Conservation (phyloP, 192 early-diverging fungal species). For the Entomortierella parvispora region DNA sequence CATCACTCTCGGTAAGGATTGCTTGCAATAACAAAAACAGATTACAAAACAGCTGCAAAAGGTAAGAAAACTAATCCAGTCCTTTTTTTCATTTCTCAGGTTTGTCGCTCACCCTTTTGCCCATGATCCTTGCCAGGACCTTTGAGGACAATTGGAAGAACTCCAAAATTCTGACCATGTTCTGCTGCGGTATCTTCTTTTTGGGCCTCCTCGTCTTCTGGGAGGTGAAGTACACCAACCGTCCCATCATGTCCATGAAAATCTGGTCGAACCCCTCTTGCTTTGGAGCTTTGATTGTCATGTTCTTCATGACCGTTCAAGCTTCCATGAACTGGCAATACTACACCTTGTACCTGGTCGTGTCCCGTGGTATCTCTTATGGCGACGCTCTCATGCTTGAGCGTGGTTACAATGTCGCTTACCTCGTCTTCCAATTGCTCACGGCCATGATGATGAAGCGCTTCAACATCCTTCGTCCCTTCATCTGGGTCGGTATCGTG, state of each 20-base stretch:
- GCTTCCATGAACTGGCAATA: constrained; percentile 49
- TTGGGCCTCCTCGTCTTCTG: constrained; percentile 23
- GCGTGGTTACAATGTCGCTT: constrained; percentile 42
- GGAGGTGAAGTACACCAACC: constrained; percentile 31
- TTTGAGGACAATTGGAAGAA: constrained; percentile 42
- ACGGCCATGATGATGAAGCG: constrained; percentile 30
- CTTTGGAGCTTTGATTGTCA: constrained; percentile 40
- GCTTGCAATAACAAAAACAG: too few relatives aligned
- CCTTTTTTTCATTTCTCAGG: too few relatives aligned
- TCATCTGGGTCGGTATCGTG: constrained; percentile 45
- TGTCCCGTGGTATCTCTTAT: constrained; percentile 27
- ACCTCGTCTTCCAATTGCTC: constrained; percentile 31
- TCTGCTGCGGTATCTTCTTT: constrained; percentile 21
- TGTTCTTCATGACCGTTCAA: constrained; percentile 46
- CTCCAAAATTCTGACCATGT: constrained; percentile 33
- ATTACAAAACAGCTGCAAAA: too few relatives aligned
- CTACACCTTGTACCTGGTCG: constrained; percentile 31
- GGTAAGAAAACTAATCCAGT: too few relatives aligned
- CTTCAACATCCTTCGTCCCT: constrained; percentile 33
- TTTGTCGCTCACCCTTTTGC: constrained; percentile 33
- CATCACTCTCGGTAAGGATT: constrained; percentile 32
- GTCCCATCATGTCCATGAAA: constrained; percentile 49
- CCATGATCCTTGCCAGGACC: constrained; percentile 35
- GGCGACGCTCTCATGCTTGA: constrained; percentile 15
- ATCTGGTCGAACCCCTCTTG: constrained; percentile 44